Percentiles rank a stretch among this genome's conserved stretches.
Conservation (phyloP, 2,329 filamentous ascomycete genomes). For the Cytospora chrysosperma region DNA sequence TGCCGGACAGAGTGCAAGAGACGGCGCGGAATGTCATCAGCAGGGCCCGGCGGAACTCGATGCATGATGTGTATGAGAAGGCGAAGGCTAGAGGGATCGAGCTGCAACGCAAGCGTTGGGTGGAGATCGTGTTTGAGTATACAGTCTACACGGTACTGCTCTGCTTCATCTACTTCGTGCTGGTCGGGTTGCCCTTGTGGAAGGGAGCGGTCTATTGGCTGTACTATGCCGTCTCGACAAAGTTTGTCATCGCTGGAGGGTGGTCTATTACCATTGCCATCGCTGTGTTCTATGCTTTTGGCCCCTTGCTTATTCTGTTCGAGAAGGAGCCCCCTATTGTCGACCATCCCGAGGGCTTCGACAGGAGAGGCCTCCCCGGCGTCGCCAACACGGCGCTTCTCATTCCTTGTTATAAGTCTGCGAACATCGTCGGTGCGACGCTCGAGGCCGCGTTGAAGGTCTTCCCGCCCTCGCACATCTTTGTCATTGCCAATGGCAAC, state of each 20-base stretch:
- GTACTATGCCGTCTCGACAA: conserved; percentile 40
- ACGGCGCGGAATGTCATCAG: conserved; percentile 11
- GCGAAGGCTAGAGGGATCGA: conserved; percentile 24
- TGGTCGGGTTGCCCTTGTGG: conserved; percentile 46
- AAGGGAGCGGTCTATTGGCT: conserved; percentile 43
- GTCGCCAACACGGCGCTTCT: conserved; percentile 28
- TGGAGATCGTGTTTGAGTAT: conserved; percentile 27
- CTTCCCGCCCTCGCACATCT: conserved; percentile 46
- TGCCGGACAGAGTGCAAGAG: conserved; percentile 13
- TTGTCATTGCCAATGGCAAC: conserved; percentile 50
- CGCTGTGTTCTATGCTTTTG: conserved; percentile 30
- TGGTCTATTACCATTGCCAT: conserved; percentile 41
- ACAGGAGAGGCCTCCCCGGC: conserved; percentile 10
- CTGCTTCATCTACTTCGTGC: conserved; percentile 45
- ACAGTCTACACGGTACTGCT: conserved; percentile 31
- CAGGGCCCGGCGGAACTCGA: conserved; percentile 1
- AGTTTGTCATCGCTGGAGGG: conserved; percentile 40
- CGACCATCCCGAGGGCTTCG: conserved; percentile 16
- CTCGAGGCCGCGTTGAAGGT: conserved; percentile 45
- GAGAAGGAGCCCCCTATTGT: conserved; percentile 33
- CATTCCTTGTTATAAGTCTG: conserved; percentile 50
- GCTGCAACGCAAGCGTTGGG: conserved; percentile 27
- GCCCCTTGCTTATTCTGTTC: conserved; percentile 30
- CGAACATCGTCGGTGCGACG: conserved; percentile 39
- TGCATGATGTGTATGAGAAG: conserved; percentile 26